Base-by-base conservation (phyloP, 2,329 filamentous ascomycete genomes). In the Colletotrichum acutatum region DNA sequence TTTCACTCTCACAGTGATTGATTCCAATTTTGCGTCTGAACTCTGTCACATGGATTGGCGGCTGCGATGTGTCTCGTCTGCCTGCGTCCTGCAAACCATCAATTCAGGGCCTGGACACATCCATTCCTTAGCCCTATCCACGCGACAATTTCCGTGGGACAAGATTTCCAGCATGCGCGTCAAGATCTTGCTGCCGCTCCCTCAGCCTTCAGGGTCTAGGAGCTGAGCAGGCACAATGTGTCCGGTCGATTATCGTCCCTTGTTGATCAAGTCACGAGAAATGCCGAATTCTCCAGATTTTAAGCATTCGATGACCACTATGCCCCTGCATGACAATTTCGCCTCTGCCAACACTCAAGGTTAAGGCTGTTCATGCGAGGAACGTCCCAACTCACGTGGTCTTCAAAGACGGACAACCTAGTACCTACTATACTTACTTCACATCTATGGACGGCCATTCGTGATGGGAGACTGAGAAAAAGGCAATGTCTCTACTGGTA, bases 261-360 rank as follows among this genome's bases (percentile, higher is more conserved):
- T 26, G 26, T 5, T 26, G n/a, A 14, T 11, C 22, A 14, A 5
- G n/a, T 53, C n/a, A 46, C n/a, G 37, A 14, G 24, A 59, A 64
- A 53, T 46, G 59, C 65, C 65, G 49, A 24, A 14, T 32, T 42
- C 65, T n/a, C 70, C 59, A 70, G 52, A 65, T 64, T 65, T 26
- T 57, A 72, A 72, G 66, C 70, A 37, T 14, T 28, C 34, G 5
- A 22, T 32, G 37, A 14, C 37, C 37, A 42, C 37, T 42, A 6
- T 66, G 68, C 46, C 53, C 30, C 32, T 34, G 28, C 7, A 28
- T 22, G 24, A 28, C 24, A 24, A 30, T 28, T 28, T 32, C 28
- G 28, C 16, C 54, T 28, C 54, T 32, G 16, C 19, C 12, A 16
- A 42, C 14, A 16, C 37, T 16, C 37, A 3, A 32, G 54, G 54